Evolutionary conservation across 345 rosid genomes (phyloP).

Genomic region (Eutrema yunnanense): DNA sequence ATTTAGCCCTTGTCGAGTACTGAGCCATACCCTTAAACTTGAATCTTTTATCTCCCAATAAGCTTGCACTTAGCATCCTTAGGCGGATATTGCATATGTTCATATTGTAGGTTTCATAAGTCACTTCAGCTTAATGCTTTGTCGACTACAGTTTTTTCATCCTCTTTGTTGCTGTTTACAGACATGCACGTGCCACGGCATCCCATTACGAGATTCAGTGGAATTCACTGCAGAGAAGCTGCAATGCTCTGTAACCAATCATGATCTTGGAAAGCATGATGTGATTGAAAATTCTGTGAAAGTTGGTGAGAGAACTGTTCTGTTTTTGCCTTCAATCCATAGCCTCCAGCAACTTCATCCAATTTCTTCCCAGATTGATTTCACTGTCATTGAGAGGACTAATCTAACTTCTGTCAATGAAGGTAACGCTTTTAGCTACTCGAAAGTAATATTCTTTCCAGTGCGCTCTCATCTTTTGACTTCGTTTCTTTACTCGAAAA

Average conservation of each 20-base stretch:
- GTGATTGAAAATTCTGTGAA: slow-evolving; percentile 55
- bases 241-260: slow-evolving; percentile 50
- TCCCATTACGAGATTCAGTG: slow-evolving; percentile 29
- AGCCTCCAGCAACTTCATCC: slow-evolving; percentile 38
- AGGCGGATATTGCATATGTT: not conserved
- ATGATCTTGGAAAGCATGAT: slow-evolving; percentile 38
- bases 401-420: slow-evolving; percentile 64
- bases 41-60: not conserved
- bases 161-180: slow-evolving; percentile 28
- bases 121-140: slow-evolving; percentile 11
- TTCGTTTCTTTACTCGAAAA: not conserved
- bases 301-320: slow-evolving; percentile 56
- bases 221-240: slow-evolving; percentile 29
- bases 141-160: not conserved
- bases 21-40: slow-evolving; percentile 6
- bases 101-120: not conserved
- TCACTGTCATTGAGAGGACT: slow-evolving; percentile 63
- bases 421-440: slow-evolving; percentile 38
- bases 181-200: slow-evolving; percentile 82
- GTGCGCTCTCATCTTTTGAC: not conserved
- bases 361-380: slow-evolving; percentile 47
- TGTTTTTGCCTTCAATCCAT: slow-evolving; percentile 53
- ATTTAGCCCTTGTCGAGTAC: slow-evolving; percentile 58
- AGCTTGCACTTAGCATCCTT: not conserved
- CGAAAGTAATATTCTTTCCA: not conserved